Evolutionary conservation across 2,329 filamentous ascomycete species (phyloP).

Genomic region (Alternaria metachromatica): DNA sequence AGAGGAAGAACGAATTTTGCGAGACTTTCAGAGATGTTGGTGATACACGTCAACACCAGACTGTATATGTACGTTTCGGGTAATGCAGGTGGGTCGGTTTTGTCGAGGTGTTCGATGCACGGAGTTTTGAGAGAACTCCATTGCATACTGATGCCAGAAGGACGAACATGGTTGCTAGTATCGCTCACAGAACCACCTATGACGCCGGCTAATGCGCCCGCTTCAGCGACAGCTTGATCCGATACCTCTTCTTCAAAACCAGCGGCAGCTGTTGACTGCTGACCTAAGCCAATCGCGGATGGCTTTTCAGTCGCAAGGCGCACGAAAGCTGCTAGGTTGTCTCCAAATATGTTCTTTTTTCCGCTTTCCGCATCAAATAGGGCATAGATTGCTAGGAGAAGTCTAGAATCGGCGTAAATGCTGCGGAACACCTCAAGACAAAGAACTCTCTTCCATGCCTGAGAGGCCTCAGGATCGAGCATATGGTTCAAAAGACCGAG

Average conservation of each 20-base stretch:
- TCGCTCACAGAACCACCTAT: constrained; percentile 73
- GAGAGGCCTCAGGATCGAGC: constrained; percentile 80
- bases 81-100: constrained; percentile 78
- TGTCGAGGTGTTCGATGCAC: constrained; percentile 94
- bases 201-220: constrained; percentile 84
- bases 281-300: constrained; percentile 82
- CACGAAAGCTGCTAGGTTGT: constrained; percentile 88
- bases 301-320: constrained; percentile 91
- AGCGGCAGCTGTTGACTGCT: constrained; percentile 83
- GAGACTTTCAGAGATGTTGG: constrained; percentile 86
- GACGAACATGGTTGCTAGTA: constrained; percentile 65
- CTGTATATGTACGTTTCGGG: constrained; percentile 96
- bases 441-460: constrained; percentile 83
- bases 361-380: constrained; percentile 77
- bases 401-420: constrained; percentile 79
- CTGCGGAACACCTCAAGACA: constrained; percentile 91
- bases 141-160: constrained; percentile 82
- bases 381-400: constrained; percentile 80
- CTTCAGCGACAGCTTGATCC: constrained; percentile 88
- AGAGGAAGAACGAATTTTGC: constrained; percentile 93
- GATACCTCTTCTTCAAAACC: constrained; percentile 65
- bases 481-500: constrained; percentile 83
- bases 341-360: constrained; percentile 78
- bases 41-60: constrained; percentile 86
- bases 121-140: constrained; percentile 89